phyloP scores from a whole-genome alignment of 2,329 filamentous ascomycete species.

The Cercospora sp. region DNA sequence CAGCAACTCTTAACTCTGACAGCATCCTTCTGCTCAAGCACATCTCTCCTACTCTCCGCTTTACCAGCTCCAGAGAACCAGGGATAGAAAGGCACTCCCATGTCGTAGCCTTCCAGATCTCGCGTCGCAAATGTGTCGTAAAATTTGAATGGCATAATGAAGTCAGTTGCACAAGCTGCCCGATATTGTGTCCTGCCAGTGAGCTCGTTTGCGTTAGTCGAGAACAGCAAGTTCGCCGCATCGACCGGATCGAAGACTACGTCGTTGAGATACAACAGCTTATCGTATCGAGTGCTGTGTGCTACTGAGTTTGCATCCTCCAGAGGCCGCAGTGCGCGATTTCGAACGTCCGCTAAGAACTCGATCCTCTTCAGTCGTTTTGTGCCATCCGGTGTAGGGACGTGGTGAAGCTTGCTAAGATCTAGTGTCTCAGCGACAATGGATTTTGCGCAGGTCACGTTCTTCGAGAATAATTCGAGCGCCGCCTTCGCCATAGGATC shows the following conservation, averaged over 20 bases:
- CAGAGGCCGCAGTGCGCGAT: constrained; percentile 66
- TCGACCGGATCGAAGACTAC: constrained; percentile 63
- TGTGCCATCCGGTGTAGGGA: constrained; percentile 63
- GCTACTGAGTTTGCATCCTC: constrained; percentile 51
- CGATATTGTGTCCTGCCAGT: constrained; percentile 58
- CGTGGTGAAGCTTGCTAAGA: constrained; percentile 57
- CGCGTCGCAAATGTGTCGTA: constrained; percentile 75
- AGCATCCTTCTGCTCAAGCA: constrained; percentile 61
- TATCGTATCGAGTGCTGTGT: constrained; percentile 52
- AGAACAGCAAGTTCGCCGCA: constrained; percentile 63
- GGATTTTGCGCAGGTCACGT: constrained; percentile 47
- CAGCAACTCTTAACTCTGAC: constrained; percentile 73
- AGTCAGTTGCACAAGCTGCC: constrained; percentile 71
- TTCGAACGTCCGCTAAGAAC: constrained; percentile 71
- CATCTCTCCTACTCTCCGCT: constrained; percentile 59
- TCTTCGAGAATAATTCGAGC: constrained; percentile 55
- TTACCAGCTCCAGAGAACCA: constrained; percentile 61
- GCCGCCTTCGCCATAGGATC: constrained; percentile 58
- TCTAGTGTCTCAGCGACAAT: constrained; percentile 64
- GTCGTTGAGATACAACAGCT: constrained; percentile 66
- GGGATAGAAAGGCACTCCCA: constrained; percentile 67
- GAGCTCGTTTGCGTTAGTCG: constrained; percentile 56
- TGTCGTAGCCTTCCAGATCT: constrained; percentile 64
- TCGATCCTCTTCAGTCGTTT: constrained; percentile 70
- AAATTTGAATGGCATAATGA: constrained; percentile 65